These are phyloP conservation scores for Dissophora ornata DNA, from an alignment of 192 early-diverging fungal genomes.

Conservation along the genomic window DNA sequence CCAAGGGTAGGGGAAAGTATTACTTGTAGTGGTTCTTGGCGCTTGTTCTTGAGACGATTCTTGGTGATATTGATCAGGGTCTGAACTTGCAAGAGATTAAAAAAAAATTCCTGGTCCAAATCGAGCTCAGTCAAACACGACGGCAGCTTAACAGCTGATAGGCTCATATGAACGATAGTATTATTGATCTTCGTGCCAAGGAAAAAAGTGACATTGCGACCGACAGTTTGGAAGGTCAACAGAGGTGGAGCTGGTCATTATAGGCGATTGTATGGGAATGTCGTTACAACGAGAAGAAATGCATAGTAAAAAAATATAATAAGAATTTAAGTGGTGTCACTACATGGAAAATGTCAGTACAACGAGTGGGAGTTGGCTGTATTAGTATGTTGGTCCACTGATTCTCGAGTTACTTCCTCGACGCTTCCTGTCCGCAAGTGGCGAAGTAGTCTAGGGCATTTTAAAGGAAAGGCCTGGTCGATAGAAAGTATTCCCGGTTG, in stretches of 20 bases:
- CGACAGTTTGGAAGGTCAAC: slow-evolving; percentile 9
- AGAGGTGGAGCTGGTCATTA: slow-evolving; percentile 4
- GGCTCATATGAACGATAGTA: slow-evolving; percentile 9
- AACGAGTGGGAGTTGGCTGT: no score
- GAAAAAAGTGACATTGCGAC: slow-evolving; percentile 11
- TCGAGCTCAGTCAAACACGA: slow-evolving; percentile 9
- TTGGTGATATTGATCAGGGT: slow-evolving; percentile 8
- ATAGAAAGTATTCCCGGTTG: no score
- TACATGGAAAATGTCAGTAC: no score
- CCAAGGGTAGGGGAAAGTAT: slow-evolving; percentile 14
- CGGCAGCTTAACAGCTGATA: slow-evolving; percentile 10
- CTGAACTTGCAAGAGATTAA: slow-evolving; percentile 23
- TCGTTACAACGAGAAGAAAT: no score
- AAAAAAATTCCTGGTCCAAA: slow-evolving; percentile 19
- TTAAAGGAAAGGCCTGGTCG: no score
- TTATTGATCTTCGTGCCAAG: slow-evolving; percentile 12
- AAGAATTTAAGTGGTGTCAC: no score
- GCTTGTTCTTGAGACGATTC: slow-evolving; percentile 8
- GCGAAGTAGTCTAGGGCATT: no score
- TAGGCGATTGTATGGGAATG: no score
- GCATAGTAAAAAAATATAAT: no score
- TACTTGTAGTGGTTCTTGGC: slow-evolving; percentile 14
- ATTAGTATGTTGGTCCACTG: no score
- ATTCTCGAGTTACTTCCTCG: no score
- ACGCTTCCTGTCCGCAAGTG: no score